A percentile compares a stretch with the other conserved stretches of the same genome.
phyloP scores from a whole-genome alignment of 2,329 filamentous ascomycete species.

The Sporothrix luriei region DNA sequence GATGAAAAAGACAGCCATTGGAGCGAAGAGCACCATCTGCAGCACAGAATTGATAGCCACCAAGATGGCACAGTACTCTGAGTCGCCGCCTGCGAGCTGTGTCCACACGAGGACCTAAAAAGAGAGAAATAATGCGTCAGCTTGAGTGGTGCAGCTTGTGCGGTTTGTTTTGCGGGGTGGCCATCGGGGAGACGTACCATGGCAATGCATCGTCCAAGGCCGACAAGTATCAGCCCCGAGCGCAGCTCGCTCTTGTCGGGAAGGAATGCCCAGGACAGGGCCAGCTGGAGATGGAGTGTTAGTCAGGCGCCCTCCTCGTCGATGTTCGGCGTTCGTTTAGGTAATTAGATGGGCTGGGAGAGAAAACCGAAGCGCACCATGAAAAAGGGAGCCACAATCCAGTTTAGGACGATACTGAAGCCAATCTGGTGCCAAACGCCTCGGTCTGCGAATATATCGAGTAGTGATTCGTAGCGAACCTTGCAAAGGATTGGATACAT shows the following conservation, averaged over 20 bases:
- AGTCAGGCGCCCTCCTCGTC: background rate
- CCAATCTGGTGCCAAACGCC: conserved; percentile 76
- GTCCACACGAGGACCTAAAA: conserved; percentile 64
- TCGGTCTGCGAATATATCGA: conserved; percentile 62
- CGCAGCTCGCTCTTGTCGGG: conserved; percentile 61
- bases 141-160: background rate
- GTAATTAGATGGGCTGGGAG: too few relatives aligned
- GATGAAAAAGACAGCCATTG: conserved; percentile 70
- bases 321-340: too few relatives aligned
- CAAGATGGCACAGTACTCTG: conserved; percentile 80
- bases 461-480: conserved; percentile 75
- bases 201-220: conserved; percentile 81
- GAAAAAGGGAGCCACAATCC: conserved; percentile 77
- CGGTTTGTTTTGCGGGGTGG: background rate
- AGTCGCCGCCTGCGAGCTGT: conserved; percentile 68
- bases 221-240: conserved; percentile 77
- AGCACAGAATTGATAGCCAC: conserved; percentile 75
- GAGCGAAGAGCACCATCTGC: conserved; percentile 73
- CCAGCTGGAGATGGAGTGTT: conserved; percentile 50
- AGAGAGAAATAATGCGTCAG: background rate
- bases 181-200: conserved; percentile 60
- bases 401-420: conserved; percentile 77
- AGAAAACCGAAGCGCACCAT: conserved; percentile 59
- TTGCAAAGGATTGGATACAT: conserved; percentile 95
- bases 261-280: conserved; percentile 68